Evolutionary conservation across 108 stramenopile genomes (phyloP).

Genomic region (Parietichytrium sp.): DNA sequence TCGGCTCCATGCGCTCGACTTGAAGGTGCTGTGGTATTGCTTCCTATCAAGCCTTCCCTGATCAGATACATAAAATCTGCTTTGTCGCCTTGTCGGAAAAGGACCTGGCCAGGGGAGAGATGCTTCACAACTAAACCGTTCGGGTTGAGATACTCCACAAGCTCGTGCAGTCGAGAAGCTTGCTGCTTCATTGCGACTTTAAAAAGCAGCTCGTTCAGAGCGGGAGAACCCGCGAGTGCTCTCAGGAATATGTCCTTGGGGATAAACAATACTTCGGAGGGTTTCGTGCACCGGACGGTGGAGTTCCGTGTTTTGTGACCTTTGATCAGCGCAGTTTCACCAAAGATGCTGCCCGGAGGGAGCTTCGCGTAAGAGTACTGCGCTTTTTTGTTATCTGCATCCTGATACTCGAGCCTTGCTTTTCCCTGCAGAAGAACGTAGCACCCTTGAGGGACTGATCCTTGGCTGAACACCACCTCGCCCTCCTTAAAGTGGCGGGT

Average conservation of each 20-base stretch:
- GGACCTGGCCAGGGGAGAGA: constrained; percentile 30
- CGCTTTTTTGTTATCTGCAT: background rate
- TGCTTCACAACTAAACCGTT: constrained; percentile 15
- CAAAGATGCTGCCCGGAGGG: background rate
- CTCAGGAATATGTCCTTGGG: constrained; percentile 27
- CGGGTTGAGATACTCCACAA: constrained; percentile 22
- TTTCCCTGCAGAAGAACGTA: constrained; percentile 14
- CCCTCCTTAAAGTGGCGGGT: constrained; percentile 20
- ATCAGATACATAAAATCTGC: constrained; percentile 32
- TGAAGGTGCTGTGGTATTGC: constrained; percentile 25
- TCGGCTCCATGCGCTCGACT: constrained; percentile 31
- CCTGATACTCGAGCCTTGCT: constrained; percentile 10
- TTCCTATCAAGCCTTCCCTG: constrained; percentile 9
- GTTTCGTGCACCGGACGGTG: constrained; percentile 33
- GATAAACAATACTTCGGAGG: constrained; percentile 29
- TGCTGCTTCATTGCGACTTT: constrained; percentile 31
- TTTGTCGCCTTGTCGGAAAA: constrained; percentile 14
- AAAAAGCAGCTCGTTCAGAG: constrained; percentile 15
- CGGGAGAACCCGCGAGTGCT: constrained; percentile 27
- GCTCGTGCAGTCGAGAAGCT: background rate
- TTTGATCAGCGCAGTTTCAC: constrained; percentile 4
- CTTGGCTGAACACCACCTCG: constrained; percentile 6
- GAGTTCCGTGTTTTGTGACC: constrained; percentile 12
- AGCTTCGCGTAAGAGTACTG: background rate
- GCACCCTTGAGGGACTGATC: constrained; percentile 10